Conservation (phyloP, 2,329 filamentous ascomycete species). For the Curvularia verruculosa region DNA sequence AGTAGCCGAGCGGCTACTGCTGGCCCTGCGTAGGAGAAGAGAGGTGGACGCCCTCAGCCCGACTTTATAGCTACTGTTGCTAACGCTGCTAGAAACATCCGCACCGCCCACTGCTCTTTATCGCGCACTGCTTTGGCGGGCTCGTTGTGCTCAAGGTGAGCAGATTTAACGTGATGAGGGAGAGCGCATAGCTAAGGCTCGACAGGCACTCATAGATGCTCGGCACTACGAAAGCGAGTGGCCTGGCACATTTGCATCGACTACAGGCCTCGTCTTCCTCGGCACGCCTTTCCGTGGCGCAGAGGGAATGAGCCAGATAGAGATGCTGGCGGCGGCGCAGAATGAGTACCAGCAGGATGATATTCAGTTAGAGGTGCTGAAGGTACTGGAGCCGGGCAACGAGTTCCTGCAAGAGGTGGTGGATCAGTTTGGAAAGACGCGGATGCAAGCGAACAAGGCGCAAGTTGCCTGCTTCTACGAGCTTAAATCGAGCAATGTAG, state of each 20-base stretch:
- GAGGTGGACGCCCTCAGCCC: conserved; percentile 16
- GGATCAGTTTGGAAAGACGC: conserved; percentile 22
- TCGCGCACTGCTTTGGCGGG: conserved; percentile 37
- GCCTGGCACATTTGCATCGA: conserved; percentile 28
- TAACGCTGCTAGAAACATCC: conserved; percentile 19
- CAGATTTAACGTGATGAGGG: background rate
- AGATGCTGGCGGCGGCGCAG: conserved; percentile 33
- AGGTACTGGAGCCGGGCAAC: conserved; percentile 31
- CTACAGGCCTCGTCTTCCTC: conserved; percentile 30
- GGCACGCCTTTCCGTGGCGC: conserved; percentile 36
- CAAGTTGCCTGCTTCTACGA: conserved; percentile 32
- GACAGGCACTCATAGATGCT: conserved; percentile 27
- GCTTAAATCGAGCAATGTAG: conserved; percentile 31
- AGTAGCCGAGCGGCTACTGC: conserved; percentile 28
- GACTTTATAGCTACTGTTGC: background rate
- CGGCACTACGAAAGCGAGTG: conserved; percentile 19
- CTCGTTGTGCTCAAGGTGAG: too few species aligned
- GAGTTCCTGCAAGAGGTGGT: conserved; percentile 32
- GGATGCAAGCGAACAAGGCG: conserved; percentile 23
- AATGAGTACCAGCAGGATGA: conserved; percentile 27
- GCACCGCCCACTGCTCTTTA: conserved; percentile 31
- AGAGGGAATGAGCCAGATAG: conserved; percentile 30
- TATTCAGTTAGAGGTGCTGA: conserved; percentile 23
- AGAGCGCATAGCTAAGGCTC: background rate
- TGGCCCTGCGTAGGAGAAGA: conserved; percentile 24